These are phyloP conservation scores for Phytophthora melonis DNA, from an alignment of 352 stramenopile species.

Conservation along the genomic window DNA sequence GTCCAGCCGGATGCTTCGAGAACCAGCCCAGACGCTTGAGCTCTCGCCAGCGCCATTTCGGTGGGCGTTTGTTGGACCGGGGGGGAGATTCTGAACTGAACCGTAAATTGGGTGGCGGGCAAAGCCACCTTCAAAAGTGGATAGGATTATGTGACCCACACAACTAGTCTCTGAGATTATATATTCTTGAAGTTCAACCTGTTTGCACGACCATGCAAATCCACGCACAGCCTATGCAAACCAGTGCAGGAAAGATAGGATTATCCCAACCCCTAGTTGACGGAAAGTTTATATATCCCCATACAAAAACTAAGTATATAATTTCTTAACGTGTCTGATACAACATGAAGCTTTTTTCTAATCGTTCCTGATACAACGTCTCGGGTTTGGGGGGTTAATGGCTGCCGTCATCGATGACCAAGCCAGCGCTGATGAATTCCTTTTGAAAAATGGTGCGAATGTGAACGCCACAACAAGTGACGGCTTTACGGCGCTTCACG, in stretches of 20 bases:
- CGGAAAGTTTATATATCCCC: neutral
- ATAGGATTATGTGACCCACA: neutral
- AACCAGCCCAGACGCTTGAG: neutral
- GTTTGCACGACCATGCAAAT: neutral
- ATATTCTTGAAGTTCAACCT: neutral
- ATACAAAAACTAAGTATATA: slow-evolving; percentile 3
- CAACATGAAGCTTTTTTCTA: neutral
- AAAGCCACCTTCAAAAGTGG: no score
- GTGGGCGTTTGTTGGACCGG: no score
- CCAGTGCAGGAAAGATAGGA: neutral
- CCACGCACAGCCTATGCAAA: neutral
- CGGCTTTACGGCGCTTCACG: no score
- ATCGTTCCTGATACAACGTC: no score
- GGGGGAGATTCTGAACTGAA: no score
- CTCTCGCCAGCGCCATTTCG: no score
- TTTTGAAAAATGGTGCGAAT: no score
- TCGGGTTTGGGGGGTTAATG: neutral
- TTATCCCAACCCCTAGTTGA: neutral
- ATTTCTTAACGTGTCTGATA: neutral
- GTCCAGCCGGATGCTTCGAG: neutral
- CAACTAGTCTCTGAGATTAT: neutral
- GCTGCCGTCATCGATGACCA: no score
- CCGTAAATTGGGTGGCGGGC: no score
- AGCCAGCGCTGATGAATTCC: no score
- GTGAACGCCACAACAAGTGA: no score